Evolutionary conservation across 208 protist species (phyloP).

Genomic region (Trypanosoma vivax): DNA sequence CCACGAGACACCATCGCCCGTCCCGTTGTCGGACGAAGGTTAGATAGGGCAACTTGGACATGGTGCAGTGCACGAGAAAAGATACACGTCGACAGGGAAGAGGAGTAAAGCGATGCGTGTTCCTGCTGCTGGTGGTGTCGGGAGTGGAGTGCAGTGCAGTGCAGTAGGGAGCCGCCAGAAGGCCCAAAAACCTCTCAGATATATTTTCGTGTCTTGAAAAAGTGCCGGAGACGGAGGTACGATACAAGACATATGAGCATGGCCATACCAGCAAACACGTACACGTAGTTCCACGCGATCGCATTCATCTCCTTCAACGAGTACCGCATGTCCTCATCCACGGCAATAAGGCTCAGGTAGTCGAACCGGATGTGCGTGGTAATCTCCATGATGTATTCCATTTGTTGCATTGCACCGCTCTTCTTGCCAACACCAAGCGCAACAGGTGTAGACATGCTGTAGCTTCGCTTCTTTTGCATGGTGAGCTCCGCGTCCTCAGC

Average conservation of each 20-base stretch:
- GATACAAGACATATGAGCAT: conserved; percentile 19
- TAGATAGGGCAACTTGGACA: too few relatives aligned
- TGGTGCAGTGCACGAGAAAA: too few relatives aligned
- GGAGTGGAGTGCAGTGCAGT: too few relatives aligned
- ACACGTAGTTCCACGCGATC: conserved; percentile 38
- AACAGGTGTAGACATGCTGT: conserved; percentile 57
- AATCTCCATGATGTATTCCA: conserved; percentile 49
- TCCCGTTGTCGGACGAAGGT: too few relatives aligned
- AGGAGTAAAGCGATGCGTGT: too few relatives aligned
- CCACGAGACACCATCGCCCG: too few relatives aligned
- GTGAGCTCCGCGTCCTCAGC: conserved; percentile 66
- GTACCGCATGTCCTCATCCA: conserved; percentile 43
- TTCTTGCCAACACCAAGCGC: conserved; percentile 43
- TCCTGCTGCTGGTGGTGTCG: too few relatives aligned
- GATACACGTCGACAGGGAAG: too few relatives aligned
- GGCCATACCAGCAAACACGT: conserved; percentile 35
- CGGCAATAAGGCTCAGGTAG: conserved; percentile 18
- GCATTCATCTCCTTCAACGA: conserved; percentile 39
- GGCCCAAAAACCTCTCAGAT: conserved; percentile 10
- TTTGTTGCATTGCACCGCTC: conserved; percentile 54
- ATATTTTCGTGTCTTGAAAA: conserved; percentile 7
- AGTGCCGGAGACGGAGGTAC: conserved; percentile 34
- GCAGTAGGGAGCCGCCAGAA: too few relatives aligned
- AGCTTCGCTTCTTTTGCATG: conserved; percentile 54
- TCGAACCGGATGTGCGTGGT: conserved; percentile 21